phyloP scores from a whole-genome alignment of 495 filamentous ascomycete genomes.

The Hypoxylon perforatum region DNA sequence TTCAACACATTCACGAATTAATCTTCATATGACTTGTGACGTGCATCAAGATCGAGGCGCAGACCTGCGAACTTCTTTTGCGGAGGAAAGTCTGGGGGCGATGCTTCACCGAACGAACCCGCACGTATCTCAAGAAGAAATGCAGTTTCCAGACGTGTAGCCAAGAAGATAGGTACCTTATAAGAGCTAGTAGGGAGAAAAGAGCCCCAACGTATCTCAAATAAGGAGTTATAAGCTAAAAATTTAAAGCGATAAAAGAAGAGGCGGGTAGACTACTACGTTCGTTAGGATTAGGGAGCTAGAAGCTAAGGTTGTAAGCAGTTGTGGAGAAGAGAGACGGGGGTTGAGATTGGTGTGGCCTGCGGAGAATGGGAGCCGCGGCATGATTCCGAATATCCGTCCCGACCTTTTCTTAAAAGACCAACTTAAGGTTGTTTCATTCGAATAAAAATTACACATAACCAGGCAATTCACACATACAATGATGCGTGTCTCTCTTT shows the following conservation, averaged over 20 bases:
- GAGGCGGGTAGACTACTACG: constrained; percentile 38
- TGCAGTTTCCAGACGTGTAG: too few species aligned
- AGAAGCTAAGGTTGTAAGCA: neutral
- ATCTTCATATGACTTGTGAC: constrained; percentile 32
- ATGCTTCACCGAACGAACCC: constrained; percentile 11
- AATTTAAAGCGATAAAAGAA: constrained; percentile 30
- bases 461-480: neutral
- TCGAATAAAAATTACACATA: neutral
- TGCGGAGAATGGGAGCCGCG: constrained; percentile 22
- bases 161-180: too few species aligned
- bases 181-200: constrained; percentile 8
- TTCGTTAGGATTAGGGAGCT: constrained; percentile 20
- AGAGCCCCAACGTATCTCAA: neutral
- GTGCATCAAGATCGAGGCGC: constrained; percentile 39
- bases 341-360: constrained; percentile 14
- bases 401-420: constrained; percentile 8
- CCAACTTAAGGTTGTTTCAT: neutral
- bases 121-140: too few species aligned
- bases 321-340: constrained; percentile 22
- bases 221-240: constrained; percentile 2
- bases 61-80: constrained; percentile 18
- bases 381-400: constrained; percentile 27
- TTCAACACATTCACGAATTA: constrained; percentile 24
- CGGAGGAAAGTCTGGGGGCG: constrained; percentile 20
- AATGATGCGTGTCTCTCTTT: constrained; percentile 27